These are phyloP conservation scores for Penicillium frequentans DNA, from an alignment of 2,329 filamentous ascomycete genomes.

Conservation along the genomic window DNA sequence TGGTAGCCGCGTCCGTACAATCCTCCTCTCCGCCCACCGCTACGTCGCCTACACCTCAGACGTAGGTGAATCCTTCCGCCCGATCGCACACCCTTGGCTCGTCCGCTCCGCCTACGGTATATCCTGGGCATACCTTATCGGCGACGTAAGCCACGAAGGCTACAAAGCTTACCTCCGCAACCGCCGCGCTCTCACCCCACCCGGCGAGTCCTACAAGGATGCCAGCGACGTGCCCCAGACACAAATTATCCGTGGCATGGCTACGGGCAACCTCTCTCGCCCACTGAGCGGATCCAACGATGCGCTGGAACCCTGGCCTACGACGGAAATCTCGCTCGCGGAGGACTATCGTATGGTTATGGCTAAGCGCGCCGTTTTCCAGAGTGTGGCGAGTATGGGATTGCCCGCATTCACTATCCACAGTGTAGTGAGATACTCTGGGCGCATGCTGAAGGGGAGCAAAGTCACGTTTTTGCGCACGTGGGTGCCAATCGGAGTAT, in stretches of 20 bases:
- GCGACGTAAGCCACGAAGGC: slow-evolving; percentile 88
- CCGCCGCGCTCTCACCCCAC: slow-evolving; percentile 70
- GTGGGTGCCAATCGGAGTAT: slow-evolving; percentile 87
- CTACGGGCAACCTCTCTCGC: slow-evolving; percentile 31
- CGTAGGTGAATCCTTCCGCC: slow-evolving; percentile 93
- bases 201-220: slow-evolving; percentile 51
- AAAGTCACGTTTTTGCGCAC: slow-evolving; percentile 76
- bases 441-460: slow-evolving; percentile 75
- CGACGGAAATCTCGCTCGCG: slow-evolving; percentile 63
- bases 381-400: slow-evolving; percentile 88
- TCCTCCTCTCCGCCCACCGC: slow-evolving; percentile 85
- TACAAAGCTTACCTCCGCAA: slow-evolving; percentile 94
- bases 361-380: slow-evolving; percentile 87
- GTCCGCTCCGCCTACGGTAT: slow-evolving; percentile 84
- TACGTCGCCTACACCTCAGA: slow-evolving; percentile 98
- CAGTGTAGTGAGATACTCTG: slow-evolving; percentile 86
- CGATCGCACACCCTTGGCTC: slow-evolving; percentile 80
- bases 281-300: slow-evolving; percentile 21
- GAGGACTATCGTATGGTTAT: slow-evolving; percentile 92
- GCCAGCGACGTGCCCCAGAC: slow-evolving; percentile 34
- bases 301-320: slow-evolving; percentile 36
- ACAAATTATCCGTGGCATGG: slow-evolving; percentile 36
- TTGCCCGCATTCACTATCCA: slow-evolving; percentile 93
- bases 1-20: slow-evolving; percentile 77
- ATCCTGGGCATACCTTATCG: slow-evolving; percentile 88